Conservation (phyloP, 805 yeast genomes). For the Crinitomyces ghanaensis region DNA sequence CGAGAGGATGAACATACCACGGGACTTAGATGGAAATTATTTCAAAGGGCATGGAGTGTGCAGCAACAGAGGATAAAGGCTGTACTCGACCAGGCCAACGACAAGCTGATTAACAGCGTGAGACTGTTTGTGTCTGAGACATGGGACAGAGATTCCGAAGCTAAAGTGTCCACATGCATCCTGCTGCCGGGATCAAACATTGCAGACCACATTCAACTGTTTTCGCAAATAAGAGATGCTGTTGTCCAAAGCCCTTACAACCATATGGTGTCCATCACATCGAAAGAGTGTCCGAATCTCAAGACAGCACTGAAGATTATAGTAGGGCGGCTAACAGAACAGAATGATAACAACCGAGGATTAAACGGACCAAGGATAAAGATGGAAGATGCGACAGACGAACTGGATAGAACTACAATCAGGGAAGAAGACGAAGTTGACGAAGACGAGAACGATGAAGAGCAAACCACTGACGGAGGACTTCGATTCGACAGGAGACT, state of each 20-base stretch:
- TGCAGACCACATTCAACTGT: slow-evolving; percentile 24
- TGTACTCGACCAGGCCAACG: slow-evolving; percentile 20
- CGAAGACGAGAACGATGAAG: slow-evolving; percentile 7
- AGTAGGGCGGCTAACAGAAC: slow-evolving; percentile 24
- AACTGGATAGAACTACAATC: slow-evolving; percentile 2
- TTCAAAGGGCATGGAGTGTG: slow-evolving; percentile 29
- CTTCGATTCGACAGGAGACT: slow-evolving; percentile 23
- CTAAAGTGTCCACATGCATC: slow-evolving; percentile 20
- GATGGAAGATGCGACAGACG: background rate
- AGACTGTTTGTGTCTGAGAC: slow-evolving; percentile 7
- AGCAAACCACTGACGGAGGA: slow-evolving; percentile 8
- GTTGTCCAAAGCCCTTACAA: slow-evolving; percentile 9
- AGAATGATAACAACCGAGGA: too few relatives aligned
- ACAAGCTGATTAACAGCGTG: slow-evolving; percentile 12
- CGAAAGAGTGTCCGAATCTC: slow-evolving; percentile 27
- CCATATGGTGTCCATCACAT: slow-evolving; percentile 20
- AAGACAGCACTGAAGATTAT: slow-evolving; percentile 24
- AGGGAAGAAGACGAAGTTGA: slow-evolving; percentile 12
- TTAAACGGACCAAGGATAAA: slow-evolving; percentile 4
- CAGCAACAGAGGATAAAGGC: slow-evolving; percentile 25
- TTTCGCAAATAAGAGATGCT: slow-evolving; percentile 13
- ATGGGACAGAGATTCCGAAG: slow-evolving; percentile 13
- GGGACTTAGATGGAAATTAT: slow-evolving; percentile 32
- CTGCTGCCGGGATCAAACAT: slow-evolving; percentile 26
- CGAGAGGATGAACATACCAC: slow-evolving; percentile 31